phyloP scores from a whole-genome alignment of 2,329 filamentous ascomycete genomes.

The Cryphonectria parasitica region DNA sequence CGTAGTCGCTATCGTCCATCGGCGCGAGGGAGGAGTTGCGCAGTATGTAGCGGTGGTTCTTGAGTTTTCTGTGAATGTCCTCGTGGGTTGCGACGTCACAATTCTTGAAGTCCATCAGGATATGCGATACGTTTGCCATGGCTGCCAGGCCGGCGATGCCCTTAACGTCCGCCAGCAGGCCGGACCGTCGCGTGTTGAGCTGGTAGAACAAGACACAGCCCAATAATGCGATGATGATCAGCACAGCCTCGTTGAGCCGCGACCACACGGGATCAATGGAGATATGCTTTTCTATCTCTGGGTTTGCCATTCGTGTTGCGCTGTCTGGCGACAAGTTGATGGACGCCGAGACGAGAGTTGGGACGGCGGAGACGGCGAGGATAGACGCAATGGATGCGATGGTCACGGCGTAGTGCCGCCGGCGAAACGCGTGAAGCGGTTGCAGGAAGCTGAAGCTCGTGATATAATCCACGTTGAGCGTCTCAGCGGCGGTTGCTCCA shows the following conservation, averaged over 20 bases:
- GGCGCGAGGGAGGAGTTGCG: conserved; percentile 73
- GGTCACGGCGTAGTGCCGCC: conserved; percentile 70
- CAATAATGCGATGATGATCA: conserved; percentile 61
- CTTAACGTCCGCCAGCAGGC: conserved; percentile 68
- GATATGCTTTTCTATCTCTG: conserved; percentile 55
- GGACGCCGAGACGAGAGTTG: conserved; percentile 68
- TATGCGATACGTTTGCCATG: conserved; percentile 70
- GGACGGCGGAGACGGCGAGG: conserved; percentile 69
- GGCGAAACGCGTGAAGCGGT: conserved; percentile 64
- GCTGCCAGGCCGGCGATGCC: conserved; percentile 75
- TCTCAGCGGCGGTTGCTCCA: conserved; percentile 65
- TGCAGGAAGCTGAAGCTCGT: conserved; percentile 69
- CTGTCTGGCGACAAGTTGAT: conserved; percentile 61
- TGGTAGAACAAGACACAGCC: conserved; percentile 63
- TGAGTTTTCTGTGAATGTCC: conserved; percentile 70
- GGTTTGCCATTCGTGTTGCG: conserved; percentile 46
- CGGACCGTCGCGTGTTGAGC: conserved; percentile 65
- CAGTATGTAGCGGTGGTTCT: conserved; percentile 67
- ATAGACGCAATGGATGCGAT: conserved; percentile 67
- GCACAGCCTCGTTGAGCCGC: conserved; percentile 59
- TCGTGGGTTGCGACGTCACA: conserved; percentile 69
- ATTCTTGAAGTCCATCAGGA: conserved; percentile 64
- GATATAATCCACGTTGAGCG: conserved; percentile 75
- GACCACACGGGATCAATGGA: conserved; percentile 63
- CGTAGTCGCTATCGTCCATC: conserved; percentile 50